A percentile compares a stretch with the other conserved stretches of the same genome.
These are phyloP conservation scores for Berkeleyomyces basicola DNA, from an alignment of 2,329 filamentous ascomycete genomes.

Conservation along the genomic window DNA sequence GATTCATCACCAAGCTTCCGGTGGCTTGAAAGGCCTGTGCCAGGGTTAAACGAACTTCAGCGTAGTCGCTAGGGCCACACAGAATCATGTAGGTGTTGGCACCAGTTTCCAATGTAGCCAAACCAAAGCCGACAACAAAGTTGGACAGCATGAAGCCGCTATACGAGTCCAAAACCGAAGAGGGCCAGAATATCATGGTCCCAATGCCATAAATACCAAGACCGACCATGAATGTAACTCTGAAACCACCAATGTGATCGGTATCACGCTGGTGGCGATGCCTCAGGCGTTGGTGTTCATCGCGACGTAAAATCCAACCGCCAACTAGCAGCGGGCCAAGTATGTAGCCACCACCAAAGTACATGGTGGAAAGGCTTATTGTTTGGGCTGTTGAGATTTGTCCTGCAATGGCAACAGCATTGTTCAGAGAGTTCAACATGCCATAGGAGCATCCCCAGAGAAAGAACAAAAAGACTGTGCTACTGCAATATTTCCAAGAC, in stretches of 20 bases:
- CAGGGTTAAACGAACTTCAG: slow-evolving; percentile 57
- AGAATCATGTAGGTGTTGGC: slow-evolving; percentile 60
- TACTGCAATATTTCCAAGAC: slow-evolving; percentile 52
- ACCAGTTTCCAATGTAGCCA: slow-evolving; percentile 62
- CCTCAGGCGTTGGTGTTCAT: slow-evolving; percentile 37
- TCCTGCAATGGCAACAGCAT: slow-evolving; percentile 46
- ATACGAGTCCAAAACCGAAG: slow-evolving; percentile 56
- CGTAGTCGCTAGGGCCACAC: slow-evolving; percentile 56
- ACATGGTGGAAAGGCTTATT: slow-evolving; percentile 51
- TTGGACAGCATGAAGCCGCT: slow-evolving; percentile 59
- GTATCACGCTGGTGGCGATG: slow-evolving; percentile 22
- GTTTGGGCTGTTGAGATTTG: slow-evolving; percentile 44
- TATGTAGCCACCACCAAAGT: slow-evolving; percentile 55
- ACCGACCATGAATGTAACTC: slow-evolving; percentile 63
- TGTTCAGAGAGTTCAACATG: slow-evolving; percentile 66
- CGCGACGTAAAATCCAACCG: slow-evolving; percentile 51
- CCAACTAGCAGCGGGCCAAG: slow-evolving; percentile 54
- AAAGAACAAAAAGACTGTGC: slow-evolving; percentile 70
- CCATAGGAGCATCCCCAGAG: slow-evolving; percentile 88
- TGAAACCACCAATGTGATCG: slow-evolving; percentile 48
- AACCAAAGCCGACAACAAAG: slow-evolving; percentile 60
- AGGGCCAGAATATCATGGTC: slow-evolving; percentile 78
- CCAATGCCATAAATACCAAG: slow-evolving; percentile 58
- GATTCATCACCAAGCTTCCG: slow-evolving; percentile 52
- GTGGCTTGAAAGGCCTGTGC: slow-evolving; percentile 65